Base-by-base conservation (phyloP, 768 basidiomycete species). In the Asterophora lycoperdoides region DNA sequence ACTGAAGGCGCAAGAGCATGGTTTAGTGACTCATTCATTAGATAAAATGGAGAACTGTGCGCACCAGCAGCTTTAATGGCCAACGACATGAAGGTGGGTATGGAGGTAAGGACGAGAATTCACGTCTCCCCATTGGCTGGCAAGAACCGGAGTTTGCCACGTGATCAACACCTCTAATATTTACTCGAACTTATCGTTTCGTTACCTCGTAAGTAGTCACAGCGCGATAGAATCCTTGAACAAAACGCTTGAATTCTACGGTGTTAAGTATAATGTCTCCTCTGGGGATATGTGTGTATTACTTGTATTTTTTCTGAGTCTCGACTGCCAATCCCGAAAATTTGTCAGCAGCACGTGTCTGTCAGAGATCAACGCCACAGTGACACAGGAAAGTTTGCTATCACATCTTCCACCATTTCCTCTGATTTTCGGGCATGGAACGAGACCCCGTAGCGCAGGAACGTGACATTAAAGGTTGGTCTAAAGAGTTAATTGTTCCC, bases 11-110 rank as follows among this genome's bases (percentile, higher is more conserved):
- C 39, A 44, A 35, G 13, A 35, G 28, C 8, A 44, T 44, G n/a
- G 59, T 47, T 47, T 29, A 26, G 33, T 38, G 15, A 23, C 28
- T 11, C 11, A 23, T 20, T 32, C 34, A 40, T 3, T 23, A 2
- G 1, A 43, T 44, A 23, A 41, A 20, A 6, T 28, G 18, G n/a
- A 45, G 8, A 17, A 28, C 29, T 23, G n/a, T 26, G 57, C 66
- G 46, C 49, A 74, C 74, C 67, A 61, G 68, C 64, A 51, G 66
- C 60, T 56, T 59, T 67, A 44, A 73, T 53, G 46, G 65, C 61
- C 54, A 80, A 70, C 58, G 79, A 76, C 80, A 83, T 80, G 63
- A 57, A 62, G 56, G 62, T 64, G 23, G 54, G 8, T 32, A 32
- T 50, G 46, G 51, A 53, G 43, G 44, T 55, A 44, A 23, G 55